Evolutionary conservation across 2,329 filamentous ascomycete species (phyloP), one percentile per base, ranked within the genome.

Genomic region (Ascochyta rabiei): DNA sequence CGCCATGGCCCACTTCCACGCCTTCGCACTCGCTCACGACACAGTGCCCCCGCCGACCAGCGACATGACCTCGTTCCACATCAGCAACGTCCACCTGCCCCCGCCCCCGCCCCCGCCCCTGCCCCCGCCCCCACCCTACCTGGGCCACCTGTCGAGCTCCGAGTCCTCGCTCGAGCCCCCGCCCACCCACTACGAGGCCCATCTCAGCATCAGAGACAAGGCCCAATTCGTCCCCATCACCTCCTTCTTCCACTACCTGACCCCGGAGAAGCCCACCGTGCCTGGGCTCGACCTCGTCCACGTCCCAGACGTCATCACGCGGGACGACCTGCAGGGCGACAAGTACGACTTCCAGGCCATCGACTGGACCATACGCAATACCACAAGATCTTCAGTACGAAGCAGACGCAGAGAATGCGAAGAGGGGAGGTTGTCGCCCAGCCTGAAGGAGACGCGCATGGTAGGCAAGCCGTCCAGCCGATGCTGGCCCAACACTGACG

Each of bases 331-430:
- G 40, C 58, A 64, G 15, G 73, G 72, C 45, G 72, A 76, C 46
- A 56, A 50, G 6, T 72, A 65, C 49, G 75, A 77, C 53, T 71
- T 66, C 37, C 75, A 77, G 57, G 74, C 73, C 30, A 76, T 76
- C 21, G 62, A 76, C 37, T 77, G 75, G 75, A 62, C 54, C 19
- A 52, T 60, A 31, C 68, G 72, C 23, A 64, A 71, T 41, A 72
- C 66, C 6, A 68, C 62, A 7, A 60, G 73, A 28, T 53, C 62
- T 3, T 40, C 57, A 1, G 62, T 73, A 7, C 61, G 72, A 16
- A 49, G 56, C 19, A 68, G 65, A 42, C 66, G 71, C 10, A 57
- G 53, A 15, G 60, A 57, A 2, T 68, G 55, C 41, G 70, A 72
- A 57, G 55, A 37, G 23, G 57, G 59, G 9, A 63, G 61, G 40